Evolutionary conservation across 2,329 filamentous ascomycete genomes (phyloP).

Genomic region (Monosporascus sp.): DNA sequence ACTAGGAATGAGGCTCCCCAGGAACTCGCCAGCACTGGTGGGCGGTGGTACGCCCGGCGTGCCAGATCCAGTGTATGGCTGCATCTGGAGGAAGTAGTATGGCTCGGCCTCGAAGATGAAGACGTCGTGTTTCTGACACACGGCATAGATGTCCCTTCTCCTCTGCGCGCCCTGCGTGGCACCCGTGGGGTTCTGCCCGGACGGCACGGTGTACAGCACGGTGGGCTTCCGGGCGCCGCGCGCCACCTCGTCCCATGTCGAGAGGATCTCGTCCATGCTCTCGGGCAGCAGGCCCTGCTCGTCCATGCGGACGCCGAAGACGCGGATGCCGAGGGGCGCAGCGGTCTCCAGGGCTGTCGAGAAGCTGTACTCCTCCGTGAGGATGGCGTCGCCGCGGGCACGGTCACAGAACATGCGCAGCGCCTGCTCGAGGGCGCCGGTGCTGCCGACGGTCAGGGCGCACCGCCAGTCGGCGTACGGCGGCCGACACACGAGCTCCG

Average conservation of each 20-base stretch:
- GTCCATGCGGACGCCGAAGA: conserved; percentile 47
- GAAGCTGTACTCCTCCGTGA: conserved; percentile 92
- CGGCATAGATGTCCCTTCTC: conserved; percentile 65
- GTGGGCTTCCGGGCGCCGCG: conserved; percentile 45
- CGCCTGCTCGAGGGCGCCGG: conserved; percentile 76
- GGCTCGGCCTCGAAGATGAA: conserved; percentile 90
- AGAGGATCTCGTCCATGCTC: conserved; percentile 45
- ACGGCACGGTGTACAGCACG: conserved; percentile 57
- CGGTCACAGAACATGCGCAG: conserved; percentile 72
- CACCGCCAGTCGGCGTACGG: conserved; percentile 89
- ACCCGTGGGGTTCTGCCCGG: conserved; percentile 87
- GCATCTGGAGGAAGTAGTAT: conserved; percentile 91
- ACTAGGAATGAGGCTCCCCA: conserved; percentile 66
- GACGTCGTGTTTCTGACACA: conserved; percentile 79
- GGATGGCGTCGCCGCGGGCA: conserved; percentile 66
- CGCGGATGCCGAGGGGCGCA: conserved; percentile 44
- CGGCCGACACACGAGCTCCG: conserved; percentile 80
- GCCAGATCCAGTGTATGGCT: conserved; percentile 55
- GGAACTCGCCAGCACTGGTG: conserved; percentile 63
- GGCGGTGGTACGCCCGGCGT: conserved; percentile 50
- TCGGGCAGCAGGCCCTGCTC: conserved; percentile 48
- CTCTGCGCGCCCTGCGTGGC: conserved; percentile 68
- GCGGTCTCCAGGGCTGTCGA: conserved; percentile 61
- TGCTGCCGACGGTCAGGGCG: conserved; percentile 78
- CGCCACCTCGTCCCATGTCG: conserved; percentile 40